Evolutionary conservation across 176 grass and related monocot species (phyloP).

Genomic region (Hordeum marinum): DNA sequence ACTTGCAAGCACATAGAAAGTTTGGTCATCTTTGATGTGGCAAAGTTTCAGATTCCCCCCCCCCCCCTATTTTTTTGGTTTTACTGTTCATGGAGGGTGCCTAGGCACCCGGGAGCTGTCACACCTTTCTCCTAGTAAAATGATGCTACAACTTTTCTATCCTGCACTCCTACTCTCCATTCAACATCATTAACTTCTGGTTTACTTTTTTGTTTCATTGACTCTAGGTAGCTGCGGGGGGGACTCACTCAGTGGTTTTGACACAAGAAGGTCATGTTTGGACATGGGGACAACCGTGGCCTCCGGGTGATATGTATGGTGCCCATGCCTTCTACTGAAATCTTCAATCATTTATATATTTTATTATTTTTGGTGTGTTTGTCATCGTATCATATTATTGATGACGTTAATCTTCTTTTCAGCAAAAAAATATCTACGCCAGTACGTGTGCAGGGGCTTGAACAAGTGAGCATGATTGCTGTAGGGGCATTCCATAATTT

Average conservation of each 20-base stretch:
- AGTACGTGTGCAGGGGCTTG: conserved; percentile 83
- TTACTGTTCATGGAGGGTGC: no score
- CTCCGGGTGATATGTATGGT: conserved; percentile 91
- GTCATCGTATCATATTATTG: conserved; percentile 5
- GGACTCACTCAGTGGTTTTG: conserved; percentile 90
- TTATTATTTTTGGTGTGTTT: background rate
- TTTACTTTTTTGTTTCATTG: conserved; percentile 17
- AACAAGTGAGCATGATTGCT: conserved; percentile 75
- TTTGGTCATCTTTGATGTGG: no score
- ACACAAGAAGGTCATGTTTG: conserved; percentile 93
- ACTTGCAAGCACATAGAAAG: no score
- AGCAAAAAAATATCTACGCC: conserved; percentile 94
- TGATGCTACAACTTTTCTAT: background rate
- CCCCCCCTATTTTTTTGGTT: no score
- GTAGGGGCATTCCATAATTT: conserved; percentile 99
- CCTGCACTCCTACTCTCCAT: background rate
- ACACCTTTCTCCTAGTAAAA: no score
- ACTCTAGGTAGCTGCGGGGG: conserved; percentile 90
- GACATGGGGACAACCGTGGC: conserved; percentile 99
- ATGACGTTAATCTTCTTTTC: conserved; percentile 7
- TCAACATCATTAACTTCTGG: background rate
- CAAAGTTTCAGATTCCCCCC: no score
- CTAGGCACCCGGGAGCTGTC: no score
- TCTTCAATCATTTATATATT: background rate
- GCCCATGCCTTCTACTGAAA: conserved; percentile 11